Conservation (phyloP, 768 basidiomycete species). For the Kwoniella botswanensis region DNA sequence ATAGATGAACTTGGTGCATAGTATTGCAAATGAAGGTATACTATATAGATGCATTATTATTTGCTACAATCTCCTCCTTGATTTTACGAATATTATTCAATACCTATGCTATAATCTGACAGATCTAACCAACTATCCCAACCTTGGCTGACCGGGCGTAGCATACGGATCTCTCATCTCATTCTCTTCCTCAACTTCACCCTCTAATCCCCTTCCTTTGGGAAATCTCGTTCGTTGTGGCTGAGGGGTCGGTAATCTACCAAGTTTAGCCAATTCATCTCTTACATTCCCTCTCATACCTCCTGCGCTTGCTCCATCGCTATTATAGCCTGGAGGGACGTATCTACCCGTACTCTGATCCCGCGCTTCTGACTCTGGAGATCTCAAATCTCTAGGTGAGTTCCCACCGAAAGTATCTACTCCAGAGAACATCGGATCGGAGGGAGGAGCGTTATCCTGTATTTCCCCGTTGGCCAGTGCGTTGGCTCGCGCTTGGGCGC, state of each 20-base stretch:
- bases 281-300: not conserved
- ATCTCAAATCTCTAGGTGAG: conserved; percentile 13
- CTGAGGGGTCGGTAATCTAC: not conserved
- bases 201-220: conserved; percentile 40
- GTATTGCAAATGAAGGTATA: not conserved
- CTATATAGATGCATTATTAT: not conserved
- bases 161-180: conserved; percentile 50
- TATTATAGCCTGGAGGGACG: conserved; percentile 8
- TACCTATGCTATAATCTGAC: too few species aligned
- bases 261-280: conserved; percentile 24
- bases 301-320: not conserved
- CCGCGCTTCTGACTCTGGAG: conserved; percentile 10
- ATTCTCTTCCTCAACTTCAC: conserved; percentile 41
- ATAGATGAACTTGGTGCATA: not conserved
- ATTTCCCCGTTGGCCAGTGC: conserved; percentile 21
- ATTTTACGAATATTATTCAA: too few species aligned
- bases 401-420: not conserved
- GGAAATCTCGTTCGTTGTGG: conserved; percentile 33
- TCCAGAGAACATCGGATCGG: conserved; percentile 14
- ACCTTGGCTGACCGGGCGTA: conserved; percentile 39
- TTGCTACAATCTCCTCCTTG: not conserved
- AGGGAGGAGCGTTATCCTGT: conserved; percentile 9
- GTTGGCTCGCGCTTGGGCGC: conserved; percentile 18
- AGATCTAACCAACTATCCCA: not conserved
- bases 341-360: not conserved